phyloP scores from a whole-genome alignment of 2,329 filamentous ascomycete genomes.

The Trichoderma hamatum region DNA sequence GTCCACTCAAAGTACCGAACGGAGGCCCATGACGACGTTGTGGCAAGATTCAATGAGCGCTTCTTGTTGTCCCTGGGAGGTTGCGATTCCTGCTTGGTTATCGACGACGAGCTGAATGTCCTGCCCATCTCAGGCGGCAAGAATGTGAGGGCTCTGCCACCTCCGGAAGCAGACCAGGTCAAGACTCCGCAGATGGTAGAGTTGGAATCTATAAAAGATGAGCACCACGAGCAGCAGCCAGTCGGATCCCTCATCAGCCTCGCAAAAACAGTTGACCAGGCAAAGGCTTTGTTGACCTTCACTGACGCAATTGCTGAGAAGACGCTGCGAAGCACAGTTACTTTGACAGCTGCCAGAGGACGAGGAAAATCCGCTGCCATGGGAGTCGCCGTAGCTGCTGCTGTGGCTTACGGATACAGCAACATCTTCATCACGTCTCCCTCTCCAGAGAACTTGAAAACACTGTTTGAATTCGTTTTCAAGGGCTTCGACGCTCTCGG shows the following conservation, averaged over 20 bases:
- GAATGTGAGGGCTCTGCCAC: conserved; percentile 79
- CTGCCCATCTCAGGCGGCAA: conserved; percentile 95
- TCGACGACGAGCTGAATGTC: conserved; percentile 97
- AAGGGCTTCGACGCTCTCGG: conserved; percentile 95
- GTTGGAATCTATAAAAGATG: conserved; percentile 84
- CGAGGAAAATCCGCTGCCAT: conserved; percentile 96
- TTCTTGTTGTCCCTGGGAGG: conserved; percentile 95
- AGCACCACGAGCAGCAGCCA: conserved; percentile 80
- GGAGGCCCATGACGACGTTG: conserved; percentile 92
- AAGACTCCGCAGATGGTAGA: conserved; percentile 73
- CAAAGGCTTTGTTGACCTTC: conserved; percentile 94
- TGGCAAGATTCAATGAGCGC: conserved; percentile 94
- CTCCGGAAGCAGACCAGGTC: conserved; percentile 72
- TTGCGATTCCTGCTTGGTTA: conserved; percentile 91
- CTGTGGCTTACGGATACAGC: conserved; percentile 94
- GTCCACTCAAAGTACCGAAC: conserved; percentile 95
- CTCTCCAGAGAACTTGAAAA: conserved; percentile 97
- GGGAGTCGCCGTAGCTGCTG: conserved; percentile 90
- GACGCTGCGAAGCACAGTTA: conserved; percentile 89
- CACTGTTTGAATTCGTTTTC: conserved; percentile 96
- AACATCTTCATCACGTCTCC: conserved; percentile 99
- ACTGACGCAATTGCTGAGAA: conserved; percentile 97
- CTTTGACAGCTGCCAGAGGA: conserved; percentile 89
- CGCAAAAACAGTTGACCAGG: conserved; percentile 90
- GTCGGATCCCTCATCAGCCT: conserved; percentile 82